Percentiles rank a stretch among this genome's conserved stretches.
Evolutionary conservation across 805 yeast genomes (phyloP).

Genomic region (Metschnikowia henanensis): DNA sequence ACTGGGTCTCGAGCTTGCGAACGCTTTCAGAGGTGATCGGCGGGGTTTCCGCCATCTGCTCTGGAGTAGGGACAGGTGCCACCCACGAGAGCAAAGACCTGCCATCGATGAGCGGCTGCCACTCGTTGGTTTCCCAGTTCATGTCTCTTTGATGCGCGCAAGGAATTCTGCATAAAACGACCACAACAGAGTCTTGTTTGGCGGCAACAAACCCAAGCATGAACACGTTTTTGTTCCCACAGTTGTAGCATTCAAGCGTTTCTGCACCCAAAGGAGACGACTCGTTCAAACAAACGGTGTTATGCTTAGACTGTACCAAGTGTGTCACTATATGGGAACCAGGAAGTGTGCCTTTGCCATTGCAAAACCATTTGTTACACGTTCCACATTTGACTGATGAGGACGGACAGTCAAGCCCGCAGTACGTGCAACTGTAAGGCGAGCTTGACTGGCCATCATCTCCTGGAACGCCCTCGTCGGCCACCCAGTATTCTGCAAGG

Average conservation of each 20-base stretch:
- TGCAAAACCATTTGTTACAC: slow-evolving; percentile 90
- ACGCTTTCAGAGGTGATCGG: slow-evolving; percentile 65
- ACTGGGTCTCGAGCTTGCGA: slow-evolving; percentile 70
- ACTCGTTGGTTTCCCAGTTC: slow-evolving; percentile 84
- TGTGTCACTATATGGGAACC: slow-evolving; percentile 87
- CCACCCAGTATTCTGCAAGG: slow-evolving; percentile 2
- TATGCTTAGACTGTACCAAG: slow-evolving; percentile 77
- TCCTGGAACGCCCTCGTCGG: slow-evolving; percentile 1
- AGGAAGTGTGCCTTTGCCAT: slow-evolving; percentile 54
- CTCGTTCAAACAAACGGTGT: slow-evolving; percentile 69
- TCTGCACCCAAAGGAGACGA: slow-evolving; percentile 88
- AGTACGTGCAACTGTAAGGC: slow-evolving; percentile 51
- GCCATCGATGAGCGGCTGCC: slow-evolving; percentile 86
- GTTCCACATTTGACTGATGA: slow-evolving; percentile 73
- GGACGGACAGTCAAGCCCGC: slow-evolving; percentile 66
- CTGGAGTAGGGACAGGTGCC: slow-evolving; percentile 67
- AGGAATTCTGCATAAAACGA: slow-evolving; percentile 82
- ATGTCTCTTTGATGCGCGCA: slow-evolving; percentile 76
- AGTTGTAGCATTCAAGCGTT: slow-evolving; percentile 83
- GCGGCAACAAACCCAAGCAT: slow-evolving; percentile 86
- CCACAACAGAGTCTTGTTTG: slow-evolving; percentile 82
- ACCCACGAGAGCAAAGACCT: slow-evolving; percentile 82
- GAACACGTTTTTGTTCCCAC: slow-evolving; percentile 79
- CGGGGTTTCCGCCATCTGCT: slow-evolving; percentile 54
- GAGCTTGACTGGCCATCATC: not conserved